Conservation (phyloP, 2,329 filamentous ascomycete species). For the Thielaviopsis musarum region DNA sequence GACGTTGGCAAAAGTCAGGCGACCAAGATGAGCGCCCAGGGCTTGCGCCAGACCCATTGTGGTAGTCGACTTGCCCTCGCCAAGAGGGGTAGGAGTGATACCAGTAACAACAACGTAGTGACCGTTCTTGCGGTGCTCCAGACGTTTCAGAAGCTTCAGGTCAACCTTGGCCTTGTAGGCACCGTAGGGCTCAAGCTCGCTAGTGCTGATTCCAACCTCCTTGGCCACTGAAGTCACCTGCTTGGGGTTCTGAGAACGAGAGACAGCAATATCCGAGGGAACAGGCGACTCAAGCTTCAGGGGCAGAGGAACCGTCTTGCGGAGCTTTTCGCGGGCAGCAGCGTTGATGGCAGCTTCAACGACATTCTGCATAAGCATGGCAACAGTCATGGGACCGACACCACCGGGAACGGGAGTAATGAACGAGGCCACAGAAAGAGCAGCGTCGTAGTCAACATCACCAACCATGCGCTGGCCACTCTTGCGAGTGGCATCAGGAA, state of each 20-base stretch:
- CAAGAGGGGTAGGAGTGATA: slow-evolving; percentile 90
- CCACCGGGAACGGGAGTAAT: slow-evolving; percentile 95
- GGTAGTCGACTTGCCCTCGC: slow-evolving; percentile 96
- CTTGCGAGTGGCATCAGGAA: slow-evolving; percentile 77
- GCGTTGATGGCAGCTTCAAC: slow-evolving; percentile 69
- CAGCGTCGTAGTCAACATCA: slow-evolving; percentile 83
- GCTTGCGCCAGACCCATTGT: slow-evolving; percentile 93
- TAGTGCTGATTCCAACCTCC: slow-evolving; percentile 73
- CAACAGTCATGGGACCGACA: slow-evolving; percentile 96
- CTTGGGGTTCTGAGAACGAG: slow-evolving; percentile 80
- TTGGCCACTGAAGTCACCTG: slow-evolving; percentile 68
- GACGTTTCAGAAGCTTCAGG: slow-evolving; percentile 60
- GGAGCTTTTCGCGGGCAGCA: slow-evolving; percentile 67
- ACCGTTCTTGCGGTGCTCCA: slow-evolving; percentile 75
- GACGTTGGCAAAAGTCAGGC: slow-evolving; percentile 88
- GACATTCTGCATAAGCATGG: slow-evolving; percentile 94
- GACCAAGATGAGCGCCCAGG: slow-evolving; percentile 71
- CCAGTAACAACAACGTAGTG: slow-evolving; percentile 86
- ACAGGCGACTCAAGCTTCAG: slow-evolving; percentile 65
- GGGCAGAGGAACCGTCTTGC: slow-evolving; percentile 67
- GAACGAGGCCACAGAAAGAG: slow-evolving; percentile 68
- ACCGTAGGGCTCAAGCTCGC: slow-evolving; percentile 88
- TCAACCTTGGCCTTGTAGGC: slow-evolving; percentile 94
- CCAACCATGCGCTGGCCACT: slow-evolving; percentile 84
- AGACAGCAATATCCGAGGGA: slow-evolving; percentile 91